Base-by-base conservation (phyloP, 148 eudicot species). In the Talinum fruticosum region DNA sequence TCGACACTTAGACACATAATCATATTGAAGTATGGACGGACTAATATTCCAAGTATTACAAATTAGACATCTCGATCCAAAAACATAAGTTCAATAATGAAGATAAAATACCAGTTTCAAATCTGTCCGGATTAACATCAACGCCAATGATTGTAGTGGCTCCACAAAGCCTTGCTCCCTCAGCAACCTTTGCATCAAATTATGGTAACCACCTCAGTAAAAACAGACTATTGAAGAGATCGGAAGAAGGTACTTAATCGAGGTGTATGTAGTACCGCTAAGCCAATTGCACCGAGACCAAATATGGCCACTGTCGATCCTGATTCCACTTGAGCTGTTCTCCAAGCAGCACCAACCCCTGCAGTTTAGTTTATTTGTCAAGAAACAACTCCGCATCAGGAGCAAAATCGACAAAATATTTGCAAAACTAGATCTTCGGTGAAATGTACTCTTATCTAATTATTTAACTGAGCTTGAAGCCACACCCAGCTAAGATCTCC, bases 341-440 rank as follows among this genome's bases (percentile, higher is more conserved):
- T 93, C 94, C 92, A 90, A 53, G 99, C 92, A 70, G 97, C 97
- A 49, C 99, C 99, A 21, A 92, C 92, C 8, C 97, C 99, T 95
- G 83, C 79, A 78, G 35, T 10, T 15, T 51, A 80, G 45, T 8
- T 35, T 49, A 49, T 14, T 18, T 30, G 59, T 77, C 78, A 80
- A 33, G 34, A 71, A 30, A 38, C 47, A 71, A 61, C 33, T 38
- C 4, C 45, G 53, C 62, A 26, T 6, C 45, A 41, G 45, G 4
- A 41, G 45, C 8, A 41, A 41, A 41, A 41, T 41, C 45, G 10
- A 41, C 45, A 41, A n/a, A n/a, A n/a, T n/a, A n/a, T n/a, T n/a
- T n/a, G n/a, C n/a, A n/a, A n/a, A n/a, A n/a, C n/a, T n/a, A n/a
- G n/a, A n/a, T n/a, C n/a, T n/a, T n/a, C n/a, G n/a, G n/a, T n/a